Base-by-base conservation (phyloP, 2,329 filamentous ascomycete species). In the Zopfia rhizophila region DNA sequence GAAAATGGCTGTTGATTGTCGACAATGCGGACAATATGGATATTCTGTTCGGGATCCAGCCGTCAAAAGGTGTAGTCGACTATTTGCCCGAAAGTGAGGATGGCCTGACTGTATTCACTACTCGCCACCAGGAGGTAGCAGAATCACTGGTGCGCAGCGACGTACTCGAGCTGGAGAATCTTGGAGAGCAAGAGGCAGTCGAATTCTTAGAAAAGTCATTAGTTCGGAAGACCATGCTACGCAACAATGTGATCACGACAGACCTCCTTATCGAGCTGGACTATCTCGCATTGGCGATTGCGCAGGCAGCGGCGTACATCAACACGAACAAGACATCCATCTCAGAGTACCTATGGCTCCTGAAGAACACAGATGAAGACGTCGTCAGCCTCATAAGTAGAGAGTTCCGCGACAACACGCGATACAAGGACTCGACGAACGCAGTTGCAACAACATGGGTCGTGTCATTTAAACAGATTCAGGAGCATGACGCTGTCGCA, bases 401-500 rank as follows among this genome's bases (percentile, higher is more conserved):
- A 39, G 69, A 75, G n/a, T 74, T 78, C 17, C 56, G 52, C 3
- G 73, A 76, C 44, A 53, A 65, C 2, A 68, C 56, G 1, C 67
- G 71, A 21, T 76, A 78, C 46, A 41, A 27, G 10, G 49, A 37
- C 1, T 57, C 69, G 1, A 65, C 66, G 16, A 72, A 76, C 19
- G 66, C 75, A 1, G 64, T 78, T 0, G 72, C 72, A 0, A 70
- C 63, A 0, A 77, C 76, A 0, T 78, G 66, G 69, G 51, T 76
- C 0, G 65, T 78, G 4, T 76, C 74, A 0, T 79, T 79, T 35
- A 58, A 72, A 12, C 69, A 60, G 29, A 50, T 55, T 7, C 45
- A 29, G 10, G 27, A 43, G 38, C 30, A 71, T 2, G 48, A 74
- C 19, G 4, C 23, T 1, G 25, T 41, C 3, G 75, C 75, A 1